phyloP scores from a whole-genome alignment of 768 basidiomycete genomes.

The Mycena rebaudengoi region DNA sequence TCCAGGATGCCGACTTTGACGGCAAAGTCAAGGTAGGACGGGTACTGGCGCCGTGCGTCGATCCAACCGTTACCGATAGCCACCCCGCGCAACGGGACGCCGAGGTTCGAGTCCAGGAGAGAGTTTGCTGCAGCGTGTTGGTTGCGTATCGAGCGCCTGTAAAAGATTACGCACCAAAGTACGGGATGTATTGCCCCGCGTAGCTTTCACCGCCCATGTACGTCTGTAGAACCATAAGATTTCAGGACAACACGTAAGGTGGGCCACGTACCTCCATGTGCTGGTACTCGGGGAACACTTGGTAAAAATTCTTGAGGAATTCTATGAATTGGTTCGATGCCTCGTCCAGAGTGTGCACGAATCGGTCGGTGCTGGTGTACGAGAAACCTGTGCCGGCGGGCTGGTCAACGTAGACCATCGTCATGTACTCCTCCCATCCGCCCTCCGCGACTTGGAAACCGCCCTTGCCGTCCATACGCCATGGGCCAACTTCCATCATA shows the following conservation, averaged over 20 bases:
- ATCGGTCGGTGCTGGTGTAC: conserved; percentile 85
- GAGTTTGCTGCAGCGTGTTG: conserved; percentile 68
- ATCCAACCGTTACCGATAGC: conserved; percentile 99
- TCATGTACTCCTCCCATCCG: conserved; percentile 98
- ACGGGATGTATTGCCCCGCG: conserved; percentile 98
- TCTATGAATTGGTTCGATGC: conserved; percentile 79
- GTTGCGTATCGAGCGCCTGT: conserved; percentile 3
- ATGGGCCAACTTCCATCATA: conserved; percentile 99
- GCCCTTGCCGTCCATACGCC: conserved; percentile 78
- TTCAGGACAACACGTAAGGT: neutral
- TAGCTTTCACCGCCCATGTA: conserved; percentile 97
- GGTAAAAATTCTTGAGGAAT: conserved; percentile 89
- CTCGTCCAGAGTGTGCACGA: conserved; percentile 80
- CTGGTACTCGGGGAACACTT: conserved; percentile 89
- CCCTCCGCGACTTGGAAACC: conserved; percentile 80
- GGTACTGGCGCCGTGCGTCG: conserved; percentile 88
- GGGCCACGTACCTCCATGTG: conserved; percentile 75
- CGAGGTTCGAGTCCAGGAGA: conserved; percentile 67
- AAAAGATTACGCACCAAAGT: conserved; percentile 68
- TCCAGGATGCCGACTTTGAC: conserved; percentile 82
- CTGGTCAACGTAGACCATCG: conserved; percentile 94
- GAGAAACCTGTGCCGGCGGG: conserved; percentile 97
- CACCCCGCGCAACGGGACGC: conserved; percentile 73
- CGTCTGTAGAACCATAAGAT: conserved; percentile 64
- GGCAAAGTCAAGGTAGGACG: conserved; percentile 87